These are phyloP conservation scores for Nitzschia sp. DNA, from an alignment of 108 stramenopile species.

Conservation along the genomic window DNA sequence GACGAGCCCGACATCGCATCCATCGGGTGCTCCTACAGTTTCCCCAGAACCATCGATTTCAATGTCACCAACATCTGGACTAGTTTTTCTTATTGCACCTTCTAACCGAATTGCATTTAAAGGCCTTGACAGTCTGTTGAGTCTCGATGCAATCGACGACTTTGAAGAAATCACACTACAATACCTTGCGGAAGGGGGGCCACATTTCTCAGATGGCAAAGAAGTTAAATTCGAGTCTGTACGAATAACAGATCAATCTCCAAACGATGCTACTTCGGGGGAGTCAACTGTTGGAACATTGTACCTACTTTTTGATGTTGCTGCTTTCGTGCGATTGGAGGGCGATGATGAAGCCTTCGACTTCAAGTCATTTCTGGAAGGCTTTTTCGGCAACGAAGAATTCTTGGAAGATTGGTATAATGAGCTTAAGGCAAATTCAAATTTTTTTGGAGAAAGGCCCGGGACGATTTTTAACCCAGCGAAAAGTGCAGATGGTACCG, in stretches of 20 bases:
- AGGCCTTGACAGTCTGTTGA: background rate
- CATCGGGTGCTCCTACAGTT: slow-evolving; percentile 18
- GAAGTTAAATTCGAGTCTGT: slow-evolving; percentile 1
- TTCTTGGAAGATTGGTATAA: background rate
- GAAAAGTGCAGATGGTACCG: background rate
- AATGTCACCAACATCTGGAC: slow-evolving; percentile 15
- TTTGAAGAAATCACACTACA: background rate
- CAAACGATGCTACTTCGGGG: background rate
- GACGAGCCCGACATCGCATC: slow-evolving; percentile 9
- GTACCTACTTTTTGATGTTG: slow-evolving; percentile 4
- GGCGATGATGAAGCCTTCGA: background rate
- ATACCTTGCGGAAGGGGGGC: background rate
- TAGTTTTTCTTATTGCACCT: background rate
- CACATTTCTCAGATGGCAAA: background rate
- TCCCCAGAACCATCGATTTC: slow-evolving; percentile 30
- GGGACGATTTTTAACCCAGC: background rate
- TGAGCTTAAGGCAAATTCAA: background rate
- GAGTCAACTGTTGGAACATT: background rate
- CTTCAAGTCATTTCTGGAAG: background rate
- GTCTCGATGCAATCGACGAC: background rate
- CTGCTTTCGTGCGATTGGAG: background rate
- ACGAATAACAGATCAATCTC: slow-evolving; percentile 3
- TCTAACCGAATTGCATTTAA: slow-evolving; percentile 11
- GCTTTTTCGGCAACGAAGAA: background rate
- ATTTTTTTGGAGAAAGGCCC: background rate